phyloP scores from a whole-genome alignment of 495 filamentous ascomycete genomes.

The Xylaria telfairii region DNA sequence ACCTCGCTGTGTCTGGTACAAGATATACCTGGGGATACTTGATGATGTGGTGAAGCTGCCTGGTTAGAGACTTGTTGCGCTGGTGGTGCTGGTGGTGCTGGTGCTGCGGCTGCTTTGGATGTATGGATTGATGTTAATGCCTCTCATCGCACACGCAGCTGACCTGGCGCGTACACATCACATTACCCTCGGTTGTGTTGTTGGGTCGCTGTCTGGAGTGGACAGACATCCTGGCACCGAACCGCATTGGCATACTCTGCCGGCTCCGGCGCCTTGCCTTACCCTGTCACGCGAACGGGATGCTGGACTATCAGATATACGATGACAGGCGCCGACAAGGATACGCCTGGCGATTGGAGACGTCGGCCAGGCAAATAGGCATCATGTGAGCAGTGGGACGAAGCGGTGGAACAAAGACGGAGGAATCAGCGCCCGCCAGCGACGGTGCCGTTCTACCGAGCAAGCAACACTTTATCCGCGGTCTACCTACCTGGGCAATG shows the following conservation, averaged over 20 bases:
- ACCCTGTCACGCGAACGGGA: background rate
- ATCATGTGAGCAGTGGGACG: background rate
- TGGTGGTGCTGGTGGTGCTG: too few relatives aligned
- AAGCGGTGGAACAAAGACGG: background rate
- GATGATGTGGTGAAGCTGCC: background rate
- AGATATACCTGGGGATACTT: constrained; percentile 4
- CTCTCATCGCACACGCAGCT: background rate
- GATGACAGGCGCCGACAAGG: constrained; percentile 7
- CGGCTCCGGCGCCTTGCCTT: background rate
- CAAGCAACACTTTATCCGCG: constrained; percentile 7
- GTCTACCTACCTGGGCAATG: too few relatives aligned
- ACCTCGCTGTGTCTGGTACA: background rate
- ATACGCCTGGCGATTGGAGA: constrained; percentile 7
- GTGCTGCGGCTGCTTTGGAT: too few relatives aligned
- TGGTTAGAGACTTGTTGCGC: too few relatives aligned
- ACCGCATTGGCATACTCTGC: background rate
- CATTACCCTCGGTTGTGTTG: background rate
- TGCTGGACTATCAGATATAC: background rate
- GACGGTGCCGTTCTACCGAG: constrained; percentile 5
- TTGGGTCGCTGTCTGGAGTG: background rate
- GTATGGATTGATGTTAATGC: constrained; percentile 1
- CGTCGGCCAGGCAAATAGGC: background rate
- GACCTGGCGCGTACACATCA: background rate
- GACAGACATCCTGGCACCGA: background rate
- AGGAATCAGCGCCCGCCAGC: constrained; percentile 1